Conservation (phyloP, 768 basidiomycete genomes). For the Coprinopsis sp. region DNA sequence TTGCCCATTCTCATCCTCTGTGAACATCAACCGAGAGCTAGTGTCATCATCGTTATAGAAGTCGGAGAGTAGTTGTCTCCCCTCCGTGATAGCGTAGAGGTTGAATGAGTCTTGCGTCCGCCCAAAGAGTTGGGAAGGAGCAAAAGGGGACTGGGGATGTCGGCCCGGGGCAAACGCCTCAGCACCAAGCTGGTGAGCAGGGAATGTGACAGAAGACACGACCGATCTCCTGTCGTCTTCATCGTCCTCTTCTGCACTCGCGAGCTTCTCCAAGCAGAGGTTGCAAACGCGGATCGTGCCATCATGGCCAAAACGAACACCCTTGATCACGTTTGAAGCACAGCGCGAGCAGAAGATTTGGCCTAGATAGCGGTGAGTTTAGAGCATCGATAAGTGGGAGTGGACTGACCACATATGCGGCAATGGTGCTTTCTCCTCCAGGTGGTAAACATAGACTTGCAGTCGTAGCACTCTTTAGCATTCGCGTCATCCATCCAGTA, state of each 20-base stretch:
- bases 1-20: constrained; percentile 37
- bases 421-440: constrained; percentile 98
- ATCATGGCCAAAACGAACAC: constrained; percentile 86
- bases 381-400: neutral
- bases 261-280: constrained; percentile 87
- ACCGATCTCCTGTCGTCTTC: constrained; percentile 86
- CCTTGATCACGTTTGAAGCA: constrained; percentile 95
- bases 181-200: constrained; percentile 55
- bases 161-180: neutral
- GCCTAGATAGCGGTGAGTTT: constrained; percentile 38
- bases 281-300: constrained; percentile 97
- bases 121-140: constrained; percentile 80
- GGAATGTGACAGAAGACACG: constrained; percentile 67
- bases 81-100: constrained; percentile 79
- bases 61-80: constrained; percentile 39
- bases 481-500: constrained; percentile 99
- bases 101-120: constrained; percentile 75
- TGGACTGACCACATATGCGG: constrained; percentile 79
- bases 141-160: constrained; percentile 82
- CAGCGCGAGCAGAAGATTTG: constrained; percentile 98
- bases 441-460: constrained; percentile 88
- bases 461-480: constrained; percentile 94
- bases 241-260: constrained; percentile 83
- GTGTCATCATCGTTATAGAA: constrained; percentile 51
- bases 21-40: constrained; percentile 44